Evolutionary conservation across 441 rosid species (phyloP), one percentile per base, ranked within the genome.

Genomic region (Cnidoscolus chayamansa): DNA sequence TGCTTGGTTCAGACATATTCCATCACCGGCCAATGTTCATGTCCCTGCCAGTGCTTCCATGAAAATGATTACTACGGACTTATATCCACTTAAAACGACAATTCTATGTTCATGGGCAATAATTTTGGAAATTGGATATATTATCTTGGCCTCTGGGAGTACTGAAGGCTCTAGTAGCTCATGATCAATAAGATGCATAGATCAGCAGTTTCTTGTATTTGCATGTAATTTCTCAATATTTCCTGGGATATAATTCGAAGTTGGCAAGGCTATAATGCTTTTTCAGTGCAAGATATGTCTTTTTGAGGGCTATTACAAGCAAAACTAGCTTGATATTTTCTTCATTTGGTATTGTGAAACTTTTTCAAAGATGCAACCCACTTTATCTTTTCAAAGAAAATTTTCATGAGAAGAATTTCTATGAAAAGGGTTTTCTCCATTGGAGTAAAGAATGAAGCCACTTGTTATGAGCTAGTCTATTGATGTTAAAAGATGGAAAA

Each of bases 11-110:
- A 43, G 59, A 58, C 47, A 37, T 43, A 57, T 48, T 64, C 43
- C 40, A 50, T 70, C 76, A 72, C 69, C 80, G 68, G 67, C 75
- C 74, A 56, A 32, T 43, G 19, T 65, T 16, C 78, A 67, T 70
- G 67, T 8, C 72, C 76, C 72, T 43, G 10, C 45, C 7, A 45
- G 35, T 31, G 3, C 40, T 64, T 64, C 25, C 68, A 49, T 64
- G 75, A 67, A 73, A 75, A 63, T 78, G 68, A 76, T 62, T 5
- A 68, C 12, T 60, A 72, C 30, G 25, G 45, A 15, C 56, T 10
- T 30, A 51, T 35, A n/a, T 49, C 2, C 16, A 25, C 25, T 50
- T 66, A 32, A 66, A 9, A 25, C 10, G 15, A 49, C 43, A 65
- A 66, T 9, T 10, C 0, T 8, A 8, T 50, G 25, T 31, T 67